Conservation (phyloP, 169 alveolate genomes). For the Cryptosporidium andersoni region DNA sequence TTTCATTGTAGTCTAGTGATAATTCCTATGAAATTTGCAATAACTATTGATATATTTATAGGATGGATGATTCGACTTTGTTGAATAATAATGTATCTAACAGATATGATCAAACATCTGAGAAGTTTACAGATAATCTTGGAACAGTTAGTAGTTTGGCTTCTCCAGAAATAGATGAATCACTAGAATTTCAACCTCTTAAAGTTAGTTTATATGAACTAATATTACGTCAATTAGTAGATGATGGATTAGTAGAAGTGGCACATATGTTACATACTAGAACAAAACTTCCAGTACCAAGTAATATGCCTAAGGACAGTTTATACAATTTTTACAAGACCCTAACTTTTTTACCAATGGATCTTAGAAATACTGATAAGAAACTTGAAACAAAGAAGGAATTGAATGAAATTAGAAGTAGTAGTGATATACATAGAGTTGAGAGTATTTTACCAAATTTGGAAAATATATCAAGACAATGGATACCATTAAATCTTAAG, state of each 20-base stretch:
- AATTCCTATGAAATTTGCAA: too few species aligned
- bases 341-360: conserved; percentile 58
- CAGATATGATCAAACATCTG: too few species aligned
- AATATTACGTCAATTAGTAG: conserved; percentile 57
- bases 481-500: conserved; percentile 50
- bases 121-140: too few species aligned
- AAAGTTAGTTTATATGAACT: conserved; percentile 60
- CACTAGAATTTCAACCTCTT: conserved; percentile 49
- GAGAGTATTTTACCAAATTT: conserved; percentile 55
- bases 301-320: conserved; percentile 14
- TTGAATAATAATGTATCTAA: too few species aligned
- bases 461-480: conserved; percentile 41
- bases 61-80: too few species aligned
- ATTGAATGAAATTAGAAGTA: conserved; percentile 40
- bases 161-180: conserved; percentile 27
- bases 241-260: conserved; percentile 57
- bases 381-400: conserved; percentile 23
- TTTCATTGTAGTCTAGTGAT: too few species aligned
- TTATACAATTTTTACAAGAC: conserved; percentile 56
- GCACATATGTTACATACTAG: conserved; percentile 57
- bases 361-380: conserved; percentile 24
- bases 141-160: too few species aligned
- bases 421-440: conserved; percentile 45
- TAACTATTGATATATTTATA: too few species aligned
- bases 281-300: conserved; percentile 43